Base-by-base conservation (phyloP, 352 stramenopile genomes). In the Phytopythium helicoides region DNA sequence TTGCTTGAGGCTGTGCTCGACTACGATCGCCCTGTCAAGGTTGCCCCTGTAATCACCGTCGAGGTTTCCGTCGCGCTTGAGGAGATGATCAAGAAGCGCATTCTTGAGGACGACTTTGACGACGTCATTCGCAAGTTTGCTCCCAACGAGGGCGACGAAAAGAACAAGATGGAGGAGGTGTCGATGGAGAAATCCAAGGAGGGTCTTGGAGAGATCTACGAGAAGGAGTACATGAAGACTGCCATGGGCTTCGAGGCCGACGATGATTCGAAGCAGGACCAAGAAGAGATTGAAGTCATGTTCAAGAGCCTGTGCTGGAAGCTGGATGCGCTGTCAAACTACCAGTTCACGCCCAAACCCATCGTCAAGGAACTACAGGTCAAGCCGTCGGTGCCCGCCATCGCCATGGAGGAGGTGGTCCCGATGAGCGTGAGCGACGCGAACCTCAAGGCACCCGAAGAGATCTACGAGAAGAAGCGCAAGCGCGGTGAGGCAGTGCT, bases 151-250 rank as follows among this genome's bases (percentile, higher is more conserved):
- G 58, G 76, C 45, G 76, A 81, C 47, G 56, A 75, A 56, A 89
- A 94, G 64, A 81, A 86, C 10, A 95, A 97, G 62, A 67, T 97
- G 31, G 85, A 91, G 33, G 92, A 98, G 40, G 87, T 98, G 44
- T 97, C 89, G 16, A 95, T 92, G 81, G 87, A 97, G 68, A 97
- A 97, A 62, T 88, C 73, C 31, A 95, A 90, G 68, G 73, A 95
- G 46, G 88, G 90, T 44, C 72, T 97, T 25, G 93, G 93, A 8
- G 93, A 98, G 60, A 83, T 98, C 44, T 98, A 98, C 64, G 93
- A 98, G 63, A 92, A 95, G 49, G 93, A 98, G 68, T 98, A 97
- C 69, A 87, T 98, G 64, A 98, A 98, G 76, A 97, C 89, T 7
- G 87, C 89, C 5, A 87, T 95, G 63, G 92, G 94, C 52, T 97